Base-by-base conservation (phyloP, 345 rosid species). In the Linum trigynum region DNA sequence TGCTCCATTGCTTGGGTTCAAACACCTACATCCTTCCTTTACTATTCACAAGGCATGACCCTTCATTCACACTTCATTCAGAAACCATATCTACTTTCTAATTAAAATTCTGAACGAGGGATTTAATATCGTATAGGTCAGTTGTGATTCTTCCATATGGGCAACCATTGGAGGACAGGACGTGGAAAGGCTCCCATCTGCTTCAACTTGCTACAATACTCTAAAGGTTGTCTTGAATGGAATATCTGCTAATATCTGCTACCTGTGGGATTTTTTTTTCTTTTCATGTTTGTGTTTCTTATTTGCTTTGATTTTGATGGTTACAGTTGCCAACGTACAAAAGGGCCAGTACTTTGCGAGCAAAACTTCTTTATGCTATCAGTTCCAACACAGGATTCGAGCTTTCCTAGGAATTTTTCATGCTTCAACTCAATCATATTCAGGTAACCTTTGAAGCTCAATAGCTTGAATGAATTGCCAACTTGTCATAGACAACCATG, bases 151-250 rank as follows among this genome's bases (percentile, higher is more conserved):
- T 57, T 84, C 96, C 68, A 81, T 94, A 59, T 90, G 96, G 99
- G 95, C 99, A 38, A 69, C 90, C 55, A 71, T 90, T 70, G 96
- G 99, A 66, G 99, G 99, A 66, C 96, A 89, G 67, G 99, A 94
- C 72, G 91, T 88, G 61, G 99, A 90, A 65, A 83, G 99, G 72
- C 99, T 94, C 77, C 97, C 99, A 65, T 94, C 97, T 38, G 92
- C 99, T 75, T 94, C 99, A 63, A 90, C 99, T 32, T 94, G 99
- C 85, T 90, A 94, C 82, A 94, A 94, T 78, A 94, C 97, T 68
- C 96, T 94, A 64, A 94, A 90, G 97, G 97, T 94, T 69, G 61
- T 61, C 58, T 39, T 61, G 14, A 7, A 17, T 39, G 42, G 16
- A 60, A 57, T 23, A 23, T 23, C n/a, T n/a, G n/a, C 6, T 53